Evolutionary conservation across 2,329 filamentous ascomycete genomes (phyloP).

Genomic region (Endothia cerciana): DNA sequence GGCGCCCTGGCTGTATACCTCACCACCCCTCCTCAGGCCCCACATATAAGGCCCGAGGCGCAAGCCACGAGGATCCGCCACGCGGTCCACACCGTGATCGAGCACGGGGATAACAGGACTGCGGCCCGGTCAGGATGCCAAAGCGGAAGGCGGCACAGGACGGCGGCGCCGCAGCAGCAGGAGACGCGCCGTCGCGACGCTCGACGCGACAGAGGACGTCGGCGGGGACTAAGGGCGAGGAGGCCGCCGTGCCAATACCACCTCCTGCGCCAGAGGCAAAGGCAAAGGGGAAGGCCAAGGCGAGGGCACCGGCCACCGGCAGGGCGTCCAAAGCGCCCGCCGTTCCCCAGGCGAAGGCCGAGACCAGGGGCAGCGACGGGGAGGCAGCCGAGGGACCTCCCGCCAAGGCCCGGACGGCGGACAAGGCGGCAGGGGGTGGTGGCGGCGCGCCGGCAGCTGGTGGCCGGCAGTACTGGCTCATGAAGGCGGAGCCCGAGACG

Average conservation of each 20-base stretch:
- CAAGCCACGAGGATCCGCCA: too few relatives aligned
- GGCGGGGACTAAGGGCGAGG: neutral
- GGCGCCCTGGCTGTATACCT: too few relatives aligned
- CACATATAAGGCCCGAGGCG: neutral
- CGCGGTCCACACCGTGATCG: neutral
- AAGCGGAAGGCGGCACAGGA: conserved; percentile 23
- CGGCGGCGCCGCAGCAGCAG: neutral
- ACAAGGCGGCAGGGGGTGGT: neutral
- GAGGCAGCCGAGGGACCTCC: conserved; percentile 1
- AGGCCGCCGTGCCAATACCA: neutral
- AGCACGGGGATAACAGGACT: neutral
- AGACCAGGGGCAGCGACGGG: neutral
- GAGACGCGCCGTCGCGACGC: conserved; percentile 20
- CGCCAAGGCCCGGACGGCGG: neutral
- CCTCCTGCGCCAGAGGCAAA: neutral
- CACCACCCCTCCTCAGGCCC: neutral
- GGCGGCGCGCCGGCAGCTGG: conserved; percentile 2
- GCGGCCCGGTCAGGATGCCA: conserved; percentile 5
- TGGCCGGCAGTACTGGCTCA: conserved; percentile 67
- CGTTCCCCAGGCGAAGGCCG: neutral
- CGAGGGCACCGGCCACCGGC: neutral
- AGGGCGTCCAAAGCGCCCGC: neutral
- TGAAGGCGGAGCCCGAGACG: conserved; percentile 88
- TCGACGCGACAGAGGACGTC: conserved; percentile 27
- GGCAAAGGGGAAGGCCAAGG: neutral